Conservation (phyloP, 768 basidiomycete species). For the Floccularia luteovirens region DNA sequence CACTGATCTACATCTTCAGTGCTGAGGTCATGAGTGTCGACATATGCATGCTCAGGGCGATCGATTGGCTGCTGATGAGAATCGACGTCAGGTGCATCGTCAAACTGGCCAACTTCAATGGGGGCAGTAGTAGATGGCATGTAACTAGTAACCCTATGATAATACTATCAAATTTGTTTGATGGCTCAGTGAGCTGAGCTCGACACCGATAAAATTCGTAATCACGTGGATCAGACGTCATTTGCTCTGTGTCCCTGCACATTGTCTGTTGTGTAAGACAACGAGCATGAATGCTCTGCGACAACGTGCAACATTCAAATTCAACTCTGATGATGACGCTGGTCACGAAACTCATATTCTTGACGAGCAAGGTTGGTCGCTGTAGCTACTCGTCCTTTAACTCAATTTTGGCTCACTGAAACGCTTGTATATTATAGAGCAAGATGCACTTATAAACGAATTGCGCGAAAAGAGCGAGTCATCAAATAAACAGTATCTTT, state of each 20-base stretch:
- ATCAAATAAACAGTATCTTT: constrained; percentile 32
- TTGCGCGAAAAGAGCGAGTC: constrained; percentile 36
- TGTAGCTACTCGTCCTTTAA: neutral
- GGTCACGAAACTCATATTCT: constrained; percentile 24
- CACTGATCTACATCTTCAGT: constrained; percentile 26
- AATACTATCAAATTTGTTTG: neutral
- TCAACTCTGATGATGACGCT: constrained; percentile 20
- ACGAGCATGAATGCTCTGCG: constrained; percentile 28
- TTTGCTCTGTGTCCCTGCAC: no score
- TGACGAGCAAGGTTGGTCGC: constrained; percentile 43
- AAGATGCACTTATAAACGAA: constrained; percentile 46
- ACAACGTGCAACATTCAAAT: constrained; percentile 37
- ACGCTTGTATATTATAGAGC: constrained; percentile 37
- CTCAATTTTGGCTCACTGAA: neutral
- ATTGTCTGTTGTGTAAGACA: neutral
- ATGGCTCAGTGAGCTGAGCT: neutral
- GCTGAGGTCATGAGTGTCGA: constrained; percentile 32
- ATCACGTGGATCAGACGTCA: no score
- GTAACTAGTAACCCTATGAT: constrained; percentile 11
- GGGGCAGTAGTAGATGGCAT: constrained; percentile 22
- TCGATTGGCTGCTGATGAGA: constrained; percentile 4
- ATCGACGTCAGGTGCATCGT: constrained; percentile 40
- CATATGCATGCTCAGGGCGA: constrained; percentile 28
- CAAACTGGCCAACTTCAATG: constrained; percentile 49
- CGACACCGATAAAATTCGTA: neutral